phyloP scores from a whole-genome alignment of 2,329 filamentous ascomycete genomes.

The Trichoderma atroviride region DNA sequence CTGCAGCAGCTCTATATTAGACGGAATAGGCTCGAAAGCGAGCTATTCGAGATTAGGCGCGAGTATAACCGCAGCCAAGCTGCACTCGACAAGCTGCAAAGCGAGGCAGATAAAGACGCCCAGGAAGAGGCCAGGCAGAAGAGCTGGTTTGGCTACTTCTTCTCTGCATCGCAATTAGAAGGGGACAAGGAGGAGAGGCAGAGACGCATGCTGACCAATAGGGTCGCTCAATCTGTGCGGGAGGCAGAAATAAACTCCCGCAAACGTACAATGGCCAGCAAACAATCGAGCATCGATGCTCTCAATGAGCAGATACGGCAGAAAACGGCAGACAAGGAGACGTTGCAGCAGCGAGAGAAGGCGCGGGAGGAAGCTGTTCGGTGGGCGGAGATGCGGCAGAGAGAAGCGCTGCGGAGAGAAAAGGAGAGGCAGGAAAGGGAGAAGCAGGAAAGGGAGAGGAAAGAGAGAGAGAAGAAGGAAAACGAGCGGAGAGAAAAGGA shows the following conservation, averaged over 20 bases:
- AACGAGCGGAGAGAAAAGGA: background rate
- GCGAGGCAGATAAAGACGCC: background rate
- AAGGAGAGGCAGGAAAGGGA: background rate
- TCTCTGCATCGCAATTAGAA: background rate
- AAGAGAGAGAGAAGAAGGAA: background rate
- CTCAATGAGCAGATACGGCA: background rate
- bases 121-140: background rate
- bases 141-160: background rate
- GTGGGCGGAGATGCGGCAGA: background rate
- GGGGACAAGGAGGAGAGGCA: background rate
- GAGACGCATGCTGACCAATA: background rate
- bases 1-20: background rate
- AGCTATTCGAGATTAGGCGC: background rate
- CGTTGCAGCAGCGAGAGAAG: too few species aligned
- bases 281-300: background rate
- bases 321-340: background rate
- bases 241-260: background rate
- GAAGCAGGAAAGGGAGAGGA: background rate
- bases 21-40: background rate
- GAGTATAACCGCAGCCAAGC: background rate
- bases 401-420: background rate
- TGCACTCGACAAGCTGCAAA: background rate
- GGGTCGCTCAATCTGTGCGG: background rate
- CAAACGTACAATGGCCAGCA: background rate
- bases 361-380: background rate